Conservation (phyloP, 2,329 filamentous ascomycete species). For the Fusarium bulbicola region DNA sequence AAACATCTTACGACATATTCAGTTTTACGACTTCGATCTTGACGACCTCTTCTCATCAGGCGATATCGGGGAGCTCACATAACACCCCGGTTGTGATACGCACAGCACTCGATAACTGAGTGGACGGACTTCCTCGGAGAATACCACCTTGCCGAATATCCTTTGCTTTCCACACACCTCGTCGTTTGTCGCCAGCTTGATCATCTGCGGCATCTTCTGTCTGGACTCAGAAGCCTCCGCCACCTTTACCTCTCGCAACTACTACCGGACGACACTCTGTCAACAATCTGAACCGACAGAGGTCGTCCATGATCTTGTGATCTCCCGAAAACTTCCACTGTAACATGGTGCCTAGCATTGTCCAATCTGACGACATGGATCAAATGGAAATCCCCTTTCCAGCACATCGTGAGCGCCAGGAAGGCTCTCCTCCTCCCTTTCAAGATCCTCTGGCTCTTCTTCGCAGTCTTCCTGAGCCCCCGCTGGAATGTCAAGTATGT, state of each 20-base stretch:
- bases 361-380: conserved; percentile 45
- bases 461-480: conserved; percentile 58
- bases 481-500: conserved; percentile 58
- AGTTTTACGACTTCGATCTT: conserved; percentile 17
- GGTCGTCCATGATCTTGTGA: conserved; percentile 44
- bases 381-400: conserved; percentile 40
- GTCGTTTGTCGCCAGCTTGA: conserved; percentile 21
- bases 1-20: not conserved
- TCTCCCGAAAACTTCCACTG: conserved; percentile 8
- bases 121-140: conserved; percentile 34
- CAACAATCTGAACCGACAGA: conserved; percentile 32
- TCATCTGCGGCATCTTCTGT: conserved; percentile 12
- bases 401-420: conserved; percentile 40
- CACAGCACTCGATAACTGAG: conserved; percentile 32
- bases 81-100: conserved; percentile 26
- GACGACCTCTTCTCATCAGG: conserved; percentile 16
- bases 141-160: conserved; percentile 22
- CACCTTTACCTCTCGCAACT: conserved; percentile 15
- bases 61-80: conserved; percentile 25
- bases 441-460: conserved; percentile 59
- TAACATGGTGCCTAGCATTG: conserved; percentile 47
- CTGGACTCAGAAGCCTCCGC: not conserved
- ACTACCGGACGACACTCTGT: conserved; percentile 42
- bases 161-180: conserved; percentile 25
- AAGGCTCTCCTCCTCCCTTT: conserved; percentile 46